Conservation (phyloP, 1,284 basidiomycete genomes). For the Tilletia walkeri region DNA sequence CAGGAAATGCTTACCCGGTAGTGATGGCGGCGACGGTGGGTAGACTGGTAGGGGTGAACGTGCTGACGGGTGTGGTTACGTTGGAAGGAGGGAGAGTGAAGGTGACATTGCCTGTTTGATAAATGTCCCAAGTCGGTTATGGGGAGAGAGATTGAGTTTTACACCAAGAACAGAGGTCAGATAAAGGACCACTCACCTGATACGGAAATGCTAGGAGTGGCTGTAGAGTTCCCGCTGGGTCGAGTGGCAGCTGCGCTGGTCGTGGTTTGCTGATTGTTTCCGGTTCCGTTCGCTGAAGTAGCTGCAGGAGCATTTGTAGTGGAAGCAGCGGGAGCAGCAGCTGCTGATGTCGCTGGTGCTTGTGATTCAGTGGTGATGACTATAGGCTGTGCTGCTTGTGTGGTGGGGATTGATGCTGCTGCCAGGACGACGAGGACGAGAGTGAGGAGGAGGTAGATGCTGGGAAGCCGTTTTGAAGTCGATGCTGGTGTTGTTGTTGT, state of each 20-base stretch:
- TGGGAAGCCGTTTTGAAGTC: not conserved
- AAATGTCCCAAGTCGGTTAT: too few species aligned
- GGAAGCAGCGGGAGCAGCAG: not conserved
- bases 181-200: not conserved
- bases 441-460: not conserved
- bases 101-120: not conserved
- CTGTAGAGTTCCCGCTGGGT: too few species aligned
- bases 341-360: not conserved
- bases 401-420: not conserved
- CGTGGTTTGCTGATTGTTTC: not conserved
- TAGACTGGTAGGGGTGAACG: slow-evolving; percentile 2
- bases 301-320: too few species aligned
- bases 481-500: not conserved
- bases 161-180: too few species aligned
- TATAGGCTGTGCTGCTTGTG: slow-evolving; percentile 11
- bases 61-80: not conserved
- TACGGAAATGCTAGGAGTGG: not conserved
- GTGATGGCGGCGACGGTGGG: slow-evolving; percentile 2
- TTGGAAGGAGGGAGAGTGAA: not conserved
- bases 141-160: too few species aligned
- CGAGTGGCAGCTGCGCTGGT: too few species aligned
- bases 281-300: not conserved
- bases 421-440: not conserved
- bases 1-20: not conserved
- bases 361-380: not conserved